A percentile compares a stretch with the other conserved stretches of the same genome.
Evolutionary conservation across 179 eudicot species (phyloP).

Genomic region (Corrigiola litoralis): DNA sequence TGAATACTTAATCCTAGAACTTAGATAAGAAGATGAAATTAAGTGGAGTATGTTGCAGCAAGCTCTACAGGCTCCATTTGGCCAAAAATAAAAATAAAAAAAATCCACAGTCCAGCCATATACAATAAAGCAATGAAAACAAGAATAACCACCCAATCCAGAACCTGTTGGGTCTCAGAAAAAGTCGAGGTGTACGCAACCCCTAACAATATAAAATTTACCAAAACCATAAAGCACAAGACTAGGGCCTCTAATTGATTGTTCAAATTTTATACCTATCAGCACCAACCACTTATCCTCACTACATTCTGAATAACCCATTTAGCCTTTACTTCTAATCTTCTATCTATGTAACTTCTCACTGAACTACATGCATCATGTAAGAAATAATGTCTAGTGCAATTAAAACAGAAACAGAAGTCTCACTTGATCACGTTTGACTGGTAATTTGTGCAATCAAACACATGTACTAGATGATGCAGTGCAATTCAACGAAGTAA

Average conservation of each 20-base stretch:
- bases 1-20: too few relatives aligned
- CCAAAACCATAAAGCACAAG: neutral
- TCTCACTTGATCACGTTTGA: too few relatives aligned
- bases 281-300: neutral
- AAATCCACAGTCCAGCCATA: too few relatives aligned
- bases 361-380: neutral
- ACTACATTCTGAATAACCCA: neutral
- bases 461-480: neutral
- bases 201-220: neutral
- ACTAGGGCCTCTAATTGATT: neutral
- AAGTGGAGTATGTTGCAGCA: too few relatives aligned
- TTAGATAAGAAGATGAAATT: too few relatives aligned
- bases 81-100: too few relatives aligned
- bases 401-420: too few relatives aligned
- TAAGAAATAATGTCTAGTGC: too few relatives aligned
- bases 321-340: neutral
- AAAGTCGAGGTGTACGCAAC: neutral
- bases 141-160: too few relatives aligned
- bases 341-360: neutral
- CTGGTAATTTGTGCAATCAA: neutral
- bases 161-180: neutral
- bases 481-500: neutral
- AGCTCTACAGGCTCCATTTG: too few relatives aligned
- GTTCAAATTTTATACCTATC: neutral
- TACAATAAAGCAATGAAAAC: too few relatives aligned